These are phyloP conservation scores for Globisporangium irregulare DNA, from an alignment of 352 stramenopile species.

Conservation along the genomic window DNA sequence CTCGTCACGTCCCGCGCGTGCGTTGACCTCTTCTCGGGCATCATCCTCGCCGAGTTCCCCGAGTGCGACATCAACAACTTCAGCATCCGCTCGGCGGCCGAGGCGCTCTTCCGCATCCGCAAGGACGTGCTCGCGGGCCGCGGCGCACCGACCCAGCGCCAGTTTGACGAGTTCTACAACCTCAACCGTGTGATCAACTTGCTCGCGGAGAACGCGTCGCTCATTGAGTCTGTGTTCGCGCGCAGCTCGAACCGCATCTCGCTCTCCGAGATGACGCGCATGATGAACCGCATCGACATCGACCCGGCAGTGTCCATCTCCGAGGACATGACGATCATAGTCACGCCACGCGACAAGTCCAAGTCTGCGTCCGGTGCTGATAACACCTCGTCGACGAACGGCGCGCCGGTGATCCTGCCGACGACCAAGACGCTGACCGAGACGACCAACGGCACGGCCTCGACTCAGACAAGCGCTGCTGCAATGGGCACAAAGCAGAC, in stretches of 20 bases:
- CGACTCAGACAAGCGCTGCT: not conserved
- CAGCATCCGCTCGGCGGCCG: conserved; percentile 20
- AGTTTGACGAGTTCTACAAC: conserved; percentile 32
- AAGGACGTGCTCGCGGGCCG: conserved; percentile 21
- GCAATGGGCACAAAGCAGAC: too few relatives aligned
- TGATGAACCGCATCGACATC: conserved; percentile 28
- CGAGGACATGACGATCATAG: conserved; percentile 20
- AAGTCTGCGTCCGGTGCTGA: not conserved
- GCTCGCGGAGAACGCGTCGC: conserved; percentile 24
- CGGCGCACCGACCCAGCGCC: conserved; percentile 17
- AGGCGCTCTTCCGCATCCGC: conserved; percentile 26
- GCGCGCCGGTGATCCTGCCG: conserved; percentile 3
- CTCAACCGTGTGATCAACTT: conserved; percentile 30
- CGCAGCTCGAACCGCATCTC: conserved; percentile 19
- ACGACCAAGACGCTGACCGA: not conserved
- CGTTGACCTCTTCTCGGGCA: conserved; percentile 15
- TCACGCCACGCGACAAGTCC: not conserved
- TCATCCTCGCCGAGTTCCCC: conserved; percentile 13
- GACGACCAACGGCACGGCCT: not conserved
- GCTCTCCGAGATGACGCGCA: conserved; percentile 27
- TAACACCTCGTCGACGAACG: not conserved
- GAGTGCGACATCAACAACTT: conserved; percentile 20
- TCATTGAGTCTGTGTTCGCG: conserved; percentile 24
- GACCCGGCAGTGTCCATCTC: conserved; percentile 16
- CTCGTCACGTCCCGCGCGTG: conserved; percentile 9